Base-by-base conservation (phyloP, 768 basidiomycete genomes). In the Agaricus blazei region DNA sequence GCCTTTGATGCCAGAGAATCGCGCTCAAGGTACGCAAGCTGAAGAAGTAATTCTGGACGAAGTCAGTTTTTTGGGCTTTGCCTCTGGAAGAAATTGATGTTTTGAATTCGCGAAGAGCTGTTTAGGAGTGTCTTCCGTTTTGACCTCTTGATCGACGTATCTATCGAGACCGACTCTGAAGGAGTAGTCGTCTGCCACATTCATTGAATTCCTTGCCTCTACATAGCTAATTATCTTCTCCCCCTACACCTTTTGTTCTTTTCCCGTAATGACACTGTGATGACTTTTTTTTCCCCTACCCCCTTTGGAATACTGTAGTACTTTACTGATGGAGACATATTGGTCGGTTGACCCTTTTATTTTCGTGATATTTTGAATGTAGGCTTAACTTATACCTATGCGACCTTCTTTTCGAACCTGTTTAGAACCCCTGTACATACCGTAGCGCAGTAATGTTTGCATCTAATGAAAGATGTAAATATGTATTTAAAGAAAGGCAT, bases 1-100 rank as follows among this genome's bases (percentile, higher is more conserved):
- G 59, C 59, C 4, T 56, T 69, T 6, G 68, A 71, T 58, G 52
- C 70, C 51, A 65, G 65, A 43, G 70, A 70, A 48, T 60, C 70
- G 45, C 63, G 68, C 45, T 67, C 67, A 15, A 64, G 66, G 47
- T 68, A 67, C 36, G 66, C 65, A 38, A 67, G 57, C 52, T 55
- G 54, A 55, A 41, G 3, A 11, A 6, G 14, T 12, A 24, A 41
- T 15, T 7, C 36, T 34, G 48, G 31, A 23, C 41, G 38, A 27
- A 27, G 38, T 36, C 36, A 19, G 23, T 23, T 19, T 19, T 19
- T 15, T 51, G 51, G 51, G 28, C 27, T 14, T n/a, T 41, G 40
- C 27, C 14, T 28, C 24, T 8, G 28, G 28, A 26, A 34, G 37
- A 52, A 46, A 23, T 6, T 44, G 31, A 52, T 31, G 27, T 24